These are phyloP conservation scores for Datura wrightii DNA, from an alignment of 257 asterid species.

Conservation along the genomic window DNA sequence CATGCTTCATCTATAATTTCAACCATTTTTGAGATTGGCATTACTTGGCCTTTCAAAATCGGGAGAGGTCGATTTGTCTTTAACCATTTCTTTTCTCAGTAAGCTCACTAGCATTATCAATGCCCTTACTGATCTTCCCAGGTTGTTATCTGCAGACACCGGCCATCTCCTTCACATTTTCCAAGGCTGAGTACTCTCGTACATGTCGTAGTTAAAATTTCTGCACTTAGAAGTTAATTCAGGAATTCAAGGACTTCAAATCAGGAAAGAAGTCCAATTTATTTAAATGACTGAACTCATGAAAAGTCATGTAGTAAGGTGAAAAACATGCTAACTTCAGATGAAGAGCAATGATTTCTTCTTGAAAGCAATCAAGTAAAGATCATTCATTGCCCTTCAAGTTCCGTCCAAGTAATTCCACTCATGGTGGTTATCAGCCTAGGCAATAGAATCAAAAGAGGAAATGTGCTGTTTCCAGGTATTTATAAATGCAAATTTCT, in stretches of 20 bases:
- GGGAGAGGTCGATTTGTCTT: not conserved
- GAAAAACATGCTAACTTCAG: not conserved
- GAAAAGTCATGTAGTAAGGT: not conserved
- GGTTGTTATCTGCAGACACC: not conserved
- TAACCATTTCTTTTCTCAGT: constrained; percentile 19
- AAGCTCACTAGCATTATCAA: constrained; percentile 4
- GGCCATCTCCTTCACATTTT: not conserved
- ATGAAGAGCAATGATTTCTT: constrained; percentile 17
- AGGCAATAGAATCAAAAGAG: constrained; percentile 8
- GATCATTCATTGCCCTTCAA: constrained; percentile 18
- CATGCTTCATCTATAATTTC: constrained; percentile 17
- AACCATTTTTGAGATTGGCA: not conserved
- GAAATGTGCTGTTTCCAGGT: constrained; percentile 8
- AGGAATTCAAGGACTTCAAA: constrained; percentile 12
- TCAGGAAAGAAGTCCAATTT: not conserved
- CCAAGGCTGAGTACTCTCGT: not conserved
- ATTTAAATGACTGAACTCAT: not conserved
- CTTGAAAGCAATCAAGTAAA: constrained; percentile 15
- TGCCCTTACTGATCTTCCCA: not conserved
- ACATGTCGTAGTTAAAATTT: not conserved
- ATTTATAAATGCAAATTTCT: not conserved
- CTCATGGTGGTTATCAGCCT: not conserved
- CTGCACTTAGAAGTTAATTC: not conserved
- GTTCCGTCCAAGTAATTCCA: not conserved
- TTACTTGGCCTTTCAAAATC: not conserved